Evolutionary conservation across 2,329 filamentous ascomycete species (phyloP).

Genomic region (Aspergillus caelatus): DNA sequence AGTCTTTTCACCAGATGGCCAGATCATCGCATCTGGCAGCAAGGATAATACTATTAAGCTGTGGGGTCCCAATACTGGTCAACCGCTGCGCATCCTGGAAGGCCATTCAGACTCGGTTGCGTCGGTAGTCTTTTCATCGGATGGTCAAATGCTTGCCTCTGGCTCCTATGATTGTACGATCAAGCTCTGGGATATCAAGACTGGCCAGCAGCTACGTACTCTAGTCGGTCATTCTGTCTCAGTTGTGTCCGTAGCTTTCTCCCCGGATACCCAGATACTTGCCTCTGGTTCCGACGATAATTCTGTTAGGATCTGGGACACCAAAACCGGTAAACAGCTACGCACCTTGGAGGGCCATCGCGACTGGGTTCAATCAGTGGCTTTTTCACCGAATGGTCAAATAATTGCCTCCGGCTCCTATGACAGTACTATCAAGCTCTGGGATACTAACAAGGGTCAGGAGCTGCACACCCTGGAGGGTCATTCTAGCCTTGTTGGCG

Average conservation of each 20-base stretch:
- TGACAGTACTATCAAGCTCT: background rate
- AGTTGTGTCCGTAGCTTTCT: background rate
- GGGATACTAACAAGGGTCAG: background rate
- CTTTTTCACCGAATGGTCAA: background rate
- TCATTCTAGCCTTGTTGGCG: background rate
- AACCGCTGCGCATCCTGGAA: conserved; percentile 15
- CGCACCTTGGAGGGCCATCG: background rate
- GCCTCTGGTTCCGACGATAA: background rate
- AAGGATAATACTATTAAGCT: background rate
- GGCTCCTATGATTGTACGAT: background rate
- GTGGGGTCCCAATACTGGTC: background rate
- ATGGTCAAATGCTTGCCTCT: background rate
- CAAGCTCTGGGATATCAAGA: background rate
- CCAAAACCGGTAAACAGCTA: background rate
- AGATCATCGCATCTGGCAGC: background rate
- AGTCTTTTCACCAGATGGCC: background rate
- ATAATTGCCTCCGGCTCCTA: background rate
- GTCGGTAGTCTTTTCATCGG: background rate
- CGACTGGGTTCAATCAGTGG: background rate
- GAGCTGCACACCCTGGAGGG: background rate
- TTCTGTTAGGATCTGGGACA: background rate
- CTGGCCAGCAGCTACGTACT: background rate
- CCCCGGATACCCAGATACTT: background rate
- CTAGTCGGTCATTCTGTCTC: background rate
- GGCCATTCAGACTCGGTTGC: conserved; percentile 13